Evolutionary conservation across 768 basidiomycete species (phyloP).

Genomic region (Boletus reticulatus): DNA sequence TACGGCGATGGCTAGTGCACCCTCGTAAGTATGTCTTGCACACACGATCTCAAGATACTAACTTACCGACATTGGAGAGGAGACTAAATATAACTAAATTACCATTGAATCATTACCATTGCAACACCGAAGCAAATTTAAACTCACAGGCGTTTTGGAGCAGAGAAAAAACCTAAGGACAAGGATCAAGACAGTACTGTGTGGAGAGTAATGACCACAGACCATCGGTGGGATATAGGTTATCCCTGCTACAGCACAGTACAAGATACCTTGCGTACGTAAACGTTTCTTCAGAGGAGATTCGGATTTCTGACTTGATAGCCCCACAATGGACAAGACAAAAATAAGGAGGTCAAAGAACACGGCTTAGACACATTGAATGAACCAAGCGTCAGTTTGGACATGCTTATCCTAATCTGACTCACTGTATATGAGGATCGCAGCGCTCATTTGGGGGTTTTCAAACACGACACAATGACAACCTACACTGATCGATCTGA

Average conservation of each 20-base stretch:
- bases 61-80: constrained; percentile 4
- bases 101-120: neutral
- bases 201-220: neutral
- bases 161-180: constrained; percentile 5
- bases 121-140: neutral
- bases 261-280: constrained; percentile 15
- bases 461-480: neutral
- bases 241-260: constrained; percentile 12
- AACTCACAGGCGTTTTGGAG: constrained; percentile 4
- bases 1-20: constrained; percentile 2
- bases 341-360: constrained; percentile 20
- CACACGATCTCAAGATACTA: neutral
- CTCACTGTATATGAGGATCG: constrained; percentile 15
- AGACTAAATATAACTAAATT: neutral
- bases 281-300: constrained; percentile 19
- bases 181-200: neutral
- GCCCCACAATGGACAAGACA: constrained; percentile 12
- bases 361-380: constrained; percentile 6
- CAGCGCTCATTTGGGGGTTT: neutral
- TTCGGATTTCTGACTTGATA: constrained; percentile 6
- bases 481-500: neutral
- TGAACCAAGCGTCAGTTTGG: neutral
- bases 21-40: neutral
- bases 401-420: neutral
- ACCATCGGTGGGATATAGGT: constrained; percentile 16